Evolutionary conservation across 192 early-diverging fungal genomes (phyloP), one percentile per base, ranked within the genome.

Genomic region (Coemansia nantahalensis): DNA sequence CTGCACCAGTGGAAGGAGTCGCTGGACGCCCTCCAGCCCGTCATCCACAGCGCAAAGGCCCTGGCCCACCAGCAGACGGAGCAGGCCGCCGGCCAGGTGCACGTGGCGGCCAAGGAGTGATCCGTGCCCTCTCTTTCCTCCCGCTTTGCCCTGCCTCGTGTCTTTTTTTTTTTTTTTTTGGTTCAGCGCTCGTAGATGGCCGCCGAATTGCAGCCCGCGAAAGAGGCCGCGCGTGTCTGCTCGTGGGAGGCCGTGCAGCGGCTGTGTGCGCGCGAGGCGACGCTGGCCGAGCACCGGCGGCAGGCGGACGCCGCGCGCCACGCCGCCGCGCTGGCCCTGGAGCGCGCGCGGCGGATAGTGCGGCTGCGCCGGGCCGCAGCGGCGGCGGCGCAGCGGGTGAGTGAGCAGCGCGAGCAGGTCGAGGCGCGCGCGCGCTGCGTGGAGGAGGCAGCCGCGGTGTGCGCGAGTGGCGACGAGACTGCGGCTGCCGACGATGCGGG

Each of bases 41-140:
- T 97, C n/a, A 76, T 97, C 58, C 79, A 69, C 49, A 92, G 93
- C 43, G 92, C 92, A 44, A 90, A 90, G 70, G 67, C 86, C 54
- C 80, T 90, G 23, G 80, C 80, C 3, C 67, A 81, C 62, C 61
- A 77, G 69, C 60, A 80, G 59, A 61, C 64, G 11, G 16, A 54
- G 48, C 62, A 73, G 50, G 57, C 49, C 50, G 53, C 50, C 11
- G 62, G 59, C 30, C 58, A 56, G 51, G 33, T 58, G 10, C 57
- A 51, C 1, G 69, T 65, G 5, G 61, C 69, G 5, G 65, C 61
- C 50, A 59, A 59, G 45, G 57, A 72, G 32, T 72, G 53, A 48
- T 1, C 11, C 35, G 33, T 22, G 40, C 24, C 28, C 30, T 31
- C 13, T 32, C 3, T 33, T 31, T 28, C 15, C 32, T 8, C 38